Evolutionary conservation across 2,329 filamentous ascomycete genomes (phyloP).

Genomic region (Penicillium sp.): DNA sequence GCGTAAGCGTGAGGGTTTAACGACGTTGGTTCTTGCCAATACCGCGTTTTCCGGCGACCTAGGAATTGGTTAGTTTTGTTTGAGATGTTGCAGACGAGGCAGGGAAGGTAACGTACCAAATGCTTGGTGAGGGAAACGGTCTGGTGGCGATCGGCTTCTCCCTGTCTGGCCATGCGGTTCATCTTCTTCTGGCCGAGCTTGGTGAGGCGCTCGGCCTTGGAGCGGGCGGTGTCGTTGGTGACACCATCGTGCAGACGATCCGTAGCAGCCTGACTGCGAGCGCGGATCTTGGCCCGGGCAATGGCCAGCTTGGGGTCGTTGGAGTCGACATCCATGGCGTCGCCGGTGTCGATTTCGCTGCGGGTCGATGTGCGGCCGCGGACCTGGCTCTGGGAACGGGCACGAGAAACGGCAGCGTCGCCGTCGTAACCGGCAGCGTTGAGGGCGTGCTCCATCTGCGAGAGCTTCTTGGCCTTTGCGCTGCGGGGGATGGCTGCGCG

Average conservation of each 20-base stretch:
- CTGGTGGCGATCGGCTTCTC: conserved; percentile 92
- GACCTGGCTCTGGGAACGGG: conserved; percentile 61
- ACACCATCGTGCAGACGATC: conserved; percentile 60
- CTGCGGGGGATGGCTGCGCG: conserved; percentile 88
- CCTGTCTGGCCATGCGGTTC: conserved; percentile 96
- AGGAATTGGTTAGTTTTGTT: conserved; percentile 19
- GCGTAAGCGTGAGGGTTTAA: conserved; percentile 30
- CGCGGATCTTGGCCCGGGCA: conserved; percentile 74
- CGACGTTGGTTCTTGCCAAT: conserved; percentile 78
- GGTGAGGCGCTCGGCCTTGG: conserved; percentile 81
- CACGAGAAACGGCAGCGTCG: conserved; percentile 72
- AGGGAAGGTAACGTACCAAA: conserved; percentile 66
- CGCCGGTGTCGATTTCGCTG: conserved; percentile 64
- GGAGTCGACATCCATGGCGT: conserved; percentile 67
- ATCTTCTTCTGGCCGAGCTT: conserved; percentile 97
- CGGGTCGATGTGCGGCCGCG: conserved; percentile 74
- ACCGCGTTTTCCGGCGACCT: conserved; percentile 89
- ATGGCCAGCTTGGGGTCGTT: conserved; percentile 52
- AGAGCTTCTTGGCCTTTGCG: conserved; percentile 77
- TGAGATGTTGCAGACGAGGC: neutral
- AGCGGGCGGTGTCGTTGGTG: conserved; percentile 66
- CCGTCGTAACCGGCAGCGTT: conserved; percentile 86
- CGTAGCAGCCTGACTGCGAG: conserved; percentile 58
- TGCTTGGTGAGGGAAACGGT: conserved; percentile 84
- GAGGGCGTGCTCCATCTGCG: conserved; percentile 84